Evolutionary conservation across 2,329 filamentous ascomycete species (phyloP).

Genomic region (Colletotrichum higginsianum): DNA sequence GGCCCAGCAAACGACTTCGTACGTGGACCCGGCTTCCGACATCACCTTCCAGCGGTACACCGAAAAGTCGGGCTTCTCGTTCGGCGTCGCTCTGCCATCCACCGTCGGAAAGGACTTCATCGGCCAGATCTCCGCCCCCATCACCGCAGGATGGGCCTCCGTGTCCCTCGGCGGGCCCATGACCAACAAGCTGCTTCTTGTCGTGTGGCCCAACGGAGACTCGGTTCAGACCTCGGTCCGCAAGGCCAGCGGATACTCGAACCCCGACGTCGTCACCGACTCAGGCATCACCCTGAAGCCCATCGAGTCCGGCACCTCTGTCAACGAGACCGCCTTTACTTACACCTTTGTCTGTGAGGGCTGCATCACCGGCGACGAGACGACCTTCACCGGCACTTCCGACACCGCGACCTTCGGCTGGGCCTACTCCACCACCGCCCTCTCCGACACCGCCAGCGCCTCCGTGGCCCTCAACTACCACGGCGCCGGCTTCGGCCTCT

Average conservation of each 20-base stretch:
- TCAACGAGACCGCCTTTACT: constrained; percentile 63
- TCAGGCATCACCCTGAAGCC: constrained; percentile 53
- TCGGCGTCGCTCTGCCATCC: constrained; percentile 36
- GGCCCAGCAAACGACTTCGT: constrained; percentile 39
- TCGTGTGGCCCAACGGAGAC: constrained; percentile 60
- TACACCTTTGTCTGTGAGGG: constrained; percentile 65
- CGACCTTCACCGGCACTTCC: constrained; percentile 43
- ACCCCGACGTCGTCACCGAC: constrained; percentile 56
- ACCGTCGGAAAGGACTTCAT: constrained; percentile 41
- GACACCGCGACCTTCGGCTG: constrained; percentile 39
- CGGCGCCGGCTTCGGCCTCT: constrained; percentile 44
- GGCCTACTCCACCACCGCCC: constrained; percentile 41
- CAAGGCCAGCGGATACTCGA: constrained; percentile 54
- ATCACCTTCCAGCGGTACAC: constrained; percentile 40
- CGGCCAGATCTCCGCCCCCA: constrained; percentile 41
- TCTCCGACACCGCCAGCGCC: constrained; percentile 42
- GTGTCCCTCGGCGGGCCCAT: constrained; percentile 58
- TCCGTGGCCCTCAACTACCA: constrained; percentile 44
- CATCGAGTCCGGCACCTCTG: constrained; percentile 62
- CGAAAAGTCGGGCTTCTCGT: constrained; percentile 33
- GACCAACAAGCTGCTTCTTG: constrained; percentile 59
- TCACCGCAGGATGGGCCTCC: constrained; percentile 36
- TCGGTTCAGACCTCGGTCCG: constrained; percentile 49
- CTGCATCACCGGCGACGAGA: constrained; percentile 52
- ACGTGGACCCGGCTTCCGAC: constrained; percentile 27